A percentile compares a stretch with the other conserved stretches of the same genome.
Conservation (phyloP, 179 eudicot genomes). For the Heliamphora pulchella region DNA sequence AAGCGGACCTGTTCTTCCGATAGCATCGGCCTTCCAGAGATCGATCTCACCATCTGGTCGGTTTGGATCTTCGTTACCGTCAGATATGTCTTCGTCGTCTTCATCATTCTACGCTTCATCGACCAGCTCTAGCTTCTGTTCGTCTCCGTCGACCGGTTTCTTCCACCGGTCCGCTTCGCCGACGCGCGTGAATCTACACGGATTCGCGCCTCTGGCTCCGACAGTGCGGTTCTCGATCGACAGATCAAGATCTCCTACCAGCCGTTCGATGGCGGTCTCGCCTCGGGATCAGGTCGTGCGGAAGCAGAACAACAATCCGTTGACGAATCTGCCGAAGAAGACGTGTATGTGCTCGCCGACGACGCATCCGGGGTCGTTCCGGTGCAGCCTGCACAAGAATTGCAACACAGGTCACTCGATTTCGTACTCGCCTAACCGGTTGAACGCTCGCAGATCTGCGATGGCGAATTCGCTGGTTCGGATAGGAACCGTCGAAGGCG, state of each 20-base stretch:
- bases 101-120: constrained; percentile 33
- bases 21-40: constrained; percentile 35
- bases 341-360: constrained; percentile 94
- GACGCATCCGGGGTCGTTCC: constrained; percentile 80
- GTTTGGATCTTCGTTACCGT: constrained; percentile 24
- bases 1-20: constrained; percentile 50
- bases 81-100: constrained; percentile 25
- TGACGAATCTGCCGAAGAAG: constrained; percentile 33
- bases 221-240: constrained; percentile 61
- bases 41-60: constrained; percentile 38
- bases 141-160: constrained; percentile 32
- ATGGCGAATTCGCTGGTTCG: constrained; percentile 91
- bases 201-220: constrained; percentile 32
- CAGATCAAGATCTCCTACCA: constrained; percentile 50
- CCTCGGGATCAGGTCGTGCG: constrained; percentile 37
- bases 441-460: constrained; percentile 75
- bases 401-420: constrained; percentile 13
- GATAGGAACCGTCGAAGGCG: constrained; percentile 94
- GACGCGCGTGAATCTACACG: constrained; percentile 61
- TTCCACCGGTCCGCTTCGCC: constrained; percentile 61
- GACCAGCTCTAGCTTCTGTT: constrained; percentile 32
- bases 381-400: constrained; percentile 64
- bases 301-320: constrained; percentile 23
- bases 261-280: constrained; percentile 45
- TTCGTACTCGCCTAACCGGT: constrained; percentile 46